phyloP scores from a whole-genome alignment of 2,329 filamentous ascomycete species.

The Aspergillus costaricaensis region DNA sequence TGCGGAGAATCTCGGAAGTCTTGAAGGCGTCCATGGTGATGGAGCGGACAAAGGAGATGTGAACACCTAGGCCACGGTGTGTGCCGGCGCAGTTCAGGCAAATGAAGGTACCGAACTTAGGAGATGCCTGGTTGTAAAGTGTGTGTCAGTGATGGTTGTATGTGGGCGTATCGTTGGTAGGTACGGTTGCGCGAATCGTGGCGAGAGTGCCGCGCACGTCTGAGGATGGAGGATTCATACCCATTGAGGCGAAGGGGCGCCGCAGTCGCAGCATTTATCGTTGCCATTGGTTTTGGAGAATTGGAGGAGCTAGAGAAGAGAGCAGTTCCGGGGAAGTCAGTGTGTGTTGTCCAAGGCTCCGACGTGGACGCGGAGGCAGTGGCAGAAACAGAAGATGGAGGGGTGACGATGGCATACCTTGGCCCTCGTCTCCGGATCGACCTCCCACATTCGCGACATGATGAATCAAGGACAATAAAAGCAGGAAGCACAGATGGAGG shows the following conservation, averaged over 20 bases:
- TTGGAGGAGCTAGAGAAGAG: conserved; percentile 69
- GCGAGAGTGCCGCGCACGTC: neutral
- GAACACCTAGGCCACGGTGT: conserved; percentile 90
- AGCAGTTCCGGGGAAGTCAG: conserved; percentile 8
- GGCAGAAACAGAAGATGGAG: neutral
- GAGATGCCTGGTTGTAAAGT: conserved; percentile 59
- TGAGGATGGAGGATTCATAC: conserved; percentile 51
- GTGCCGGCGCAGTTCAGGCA: conserved; percentile 94
- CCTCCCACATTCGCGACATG: conserved; percentile 89
- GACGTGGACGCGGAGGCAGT: neutral
- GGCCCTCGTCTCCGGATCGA: conserved; percentile 93
- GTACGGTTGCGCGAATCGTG: conserved; percentile 4
- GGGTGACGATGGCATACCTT: conserved; percentile 63
- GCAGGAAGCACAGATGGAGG: neutral
- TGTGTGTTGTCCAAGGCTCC: conserved; percentile 14
- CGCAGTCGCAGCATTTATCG: conserved; percentile 90
- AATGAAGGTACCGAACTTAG: conserved; percentile 98
- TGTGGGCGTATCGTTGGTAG: neutral
- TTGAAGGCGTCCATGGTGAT: conserved; percentile 99
- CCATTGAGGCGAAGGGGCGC: conserved; percentile 96
- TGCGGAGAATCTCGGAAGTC: conserved; percentile 83
- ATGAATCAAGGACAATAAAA: neutral
- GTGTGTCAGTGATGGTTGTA: neutral
- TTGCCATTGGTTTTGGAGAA: conserved; percentile 91
- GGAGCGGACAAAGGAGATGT: conserved; percentile 96